Base-by-base conservation (phyloP, 2,329 filamentous ascomycete genomes). In the Bipolaris oryzae region DNA sequence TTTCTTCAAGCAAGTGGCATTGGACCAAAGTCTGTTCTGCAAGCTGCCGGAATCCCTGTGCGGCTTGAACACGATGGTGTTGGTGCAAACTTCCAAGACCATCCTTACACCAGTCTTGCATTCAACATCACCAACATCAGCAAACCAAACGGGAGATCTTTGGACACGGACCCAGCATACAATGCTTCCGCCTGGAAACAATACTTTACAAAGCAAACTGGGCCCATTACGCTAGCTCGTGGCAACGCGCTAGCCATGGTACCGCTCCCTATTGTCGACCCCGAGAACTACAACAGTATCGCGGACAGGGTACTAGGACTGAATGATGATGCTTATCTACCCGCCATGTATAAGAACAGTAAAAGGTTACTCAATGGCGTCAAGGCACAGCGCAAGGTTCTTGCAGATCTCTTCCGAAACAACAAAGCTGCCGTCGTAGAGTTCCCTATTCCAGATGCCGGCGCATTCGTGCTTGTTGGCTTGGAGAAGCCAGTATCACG, bases 401-500 rank as follows among this genome's bases (percentile, higher is more conserved):
- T 73, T 21, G 60, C 64, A n/a, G 47, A 45, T 13, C 59, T 69
- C 15, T 72, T 64, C 55, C 42, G 56, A 15, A 66, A 49, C 31
- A 38, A 66, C 20, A 57, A 69, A 31, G 67, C 70, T 11, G 69
- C 59, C 5, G 58, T 73, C 15, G 66, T 68, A 16, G 72, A 73
- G 21, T 61, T 63, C 16, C 63, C 63, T 7, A 59, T 74, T 5
- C 82, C 81, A 15, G 67, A 69, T 21, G 63, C 69, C 28, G 74
- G 64, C 23, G 64, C 45, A 11, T 62, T 50, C 43, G 52, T 61
- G 18, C 64, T 71, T 28, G 67, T 71, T 25, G 62, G 66, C 6
- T 58, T 77, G 11, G 65, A 77, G 51, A 74, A 76, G 50, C 77
- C 77, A 1, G 66, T 77, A 13, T 35, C 82, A 74, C 25, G 80